A percentile compares a stretch with the other conserved stretches of the same genome.
phyloP scores from a whole-genome alignment of 768 basidiomycete species.

The Termitomyces sp. region DNA sequence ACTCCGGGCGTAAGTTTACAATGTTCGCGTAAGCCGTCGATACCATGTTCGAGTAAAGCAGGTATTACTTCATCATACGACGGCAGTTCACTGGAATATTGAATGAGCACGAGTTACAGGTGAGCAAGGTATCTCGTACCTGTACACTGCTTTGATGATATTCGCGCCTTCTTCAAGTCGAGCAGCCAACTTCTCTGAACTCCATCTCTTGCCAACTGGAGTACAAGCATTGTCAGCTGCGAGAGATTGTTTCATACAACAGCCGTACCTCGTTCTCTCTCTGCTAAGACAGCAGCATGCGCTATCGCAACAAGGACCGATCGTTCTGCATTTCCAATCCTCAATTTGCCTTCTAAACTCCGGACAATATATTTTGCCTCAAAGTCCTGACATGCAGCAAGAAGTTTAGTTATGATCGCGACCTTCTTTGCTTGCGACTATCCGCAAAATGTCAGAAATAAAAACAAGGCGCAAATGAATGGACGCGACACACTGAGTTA shows the following conservation, averaged over 20 bases:
- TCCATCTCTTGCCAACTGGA: slow-evolving; percentile 70
- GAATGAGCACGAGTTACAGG: slow-evolving; percentile 1
- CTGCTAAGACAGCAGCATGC: slow-evolving; percentile 82
- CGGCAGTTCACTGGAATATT: slow-evolving; percentile 72
- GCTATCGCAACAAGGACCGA: slow-evolving; percentile 95
- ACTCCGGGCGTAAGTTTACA: slow-evolving; percentile 96
- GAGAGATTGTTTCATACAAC: background rate
- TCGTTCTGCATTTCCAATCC: slow-evolving; percentile 95
- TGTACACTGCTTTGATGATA: slow-evolving; percentile 88
- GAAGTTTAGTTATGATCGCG: slow-evolving; percentile 87
- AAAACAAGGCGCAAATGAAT: background rate
- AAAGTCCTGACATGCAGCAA: slow-evolving; percentile 85
- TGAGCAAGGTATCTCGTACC: slow-evolving; percentile 42
- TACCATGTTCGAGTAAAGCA: slow-evolving; percentile 76
- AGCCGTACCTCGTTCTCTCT: slow-evolving; percentile 48
- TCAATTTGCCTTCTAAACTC: slow-evolving; percentile 92
- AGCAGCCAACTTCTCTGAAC: slow-evolving; percentile 63
- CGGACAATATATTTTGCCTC: slow-evolving; percentile 98
- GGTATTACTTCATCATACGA: slow-evolving; percentile 92
- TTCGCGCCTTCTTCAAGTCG: slow-evolving; percentile 75
- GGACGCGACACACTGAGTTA: slow-evolving; percentile 52
- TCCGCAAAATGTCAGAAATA: slow-evolving; percentile 5
- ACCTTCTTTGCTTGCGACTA: slow-evolving; percentile 96
- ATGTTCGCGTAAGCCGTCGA: slow-evolving; percentile 59
- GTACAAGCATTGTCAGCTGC: slow-evolving; percentile 1